Evolutionary conservation across 352 stramenopile genomes (phyloP), one percentile per base, ranked within the genome.

Genomic region (Globisporangium echinulatum): DNA sequence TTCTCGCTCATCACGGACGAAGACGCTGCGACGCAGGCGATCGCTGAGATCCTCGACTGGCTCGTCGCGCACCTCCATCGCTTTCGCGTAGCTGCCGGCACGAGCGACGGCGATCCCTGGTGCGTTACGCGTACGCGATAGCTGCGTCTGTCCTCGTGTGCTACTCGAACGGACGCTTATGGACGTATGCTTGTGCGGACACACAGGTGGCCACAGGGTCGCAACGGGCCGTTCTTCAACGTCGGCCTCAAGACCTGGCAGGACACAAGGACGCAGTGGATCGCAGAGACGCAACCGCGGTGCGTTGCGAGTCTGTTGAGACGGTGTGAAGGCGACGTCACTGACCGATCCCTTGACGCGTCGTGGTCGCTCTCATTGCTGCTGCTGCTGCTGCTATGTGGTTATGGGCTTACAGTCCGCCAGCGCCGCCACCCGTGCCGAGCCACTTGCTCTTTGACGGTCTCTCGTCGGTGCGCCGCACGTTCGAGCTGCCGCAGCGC

Each of bases 1-100:
- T 94, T 94, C 72, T 90, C 79, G 64, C 79, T 84, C 79, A 94
- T 96, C 79, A 92, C 82, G 50, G 82, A 96, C 73, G 86, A 96
- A 82, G 86, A 96, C 64, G 84, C 86, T 36, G 86, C 82, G 19
- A 96, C 86, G 47, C 82, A 91, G 57, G 84, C 84, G 49, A 91
- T 94, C 56, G 81, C 82, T 15, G 82, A 94, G 63, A 72, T 94
- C 52, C 70, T 96, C 47, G 86, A 94, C 66, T 96, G 86, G 86
- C 74, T 96, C 49, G 71, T 92, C 52, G 58, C 80, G 56, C 81
- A 96, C 47, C 63, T 96, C 50, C 82, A 96, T 70, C 84, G 86
- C 58, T 96, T 96, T 61, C 77, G 85, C 48, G 50, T 79, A 14
- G 82, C 84, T 44, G 73, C 79, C 7, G 71, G 75, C 61, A 96